A percentile compares a stretch with the other conserved stretches of the same genome.
These are phyloP conservation scores for Camellia japonica DNA, from an alignment of 148 eudicot genomes.

Conservation along the genomic window DNA sequence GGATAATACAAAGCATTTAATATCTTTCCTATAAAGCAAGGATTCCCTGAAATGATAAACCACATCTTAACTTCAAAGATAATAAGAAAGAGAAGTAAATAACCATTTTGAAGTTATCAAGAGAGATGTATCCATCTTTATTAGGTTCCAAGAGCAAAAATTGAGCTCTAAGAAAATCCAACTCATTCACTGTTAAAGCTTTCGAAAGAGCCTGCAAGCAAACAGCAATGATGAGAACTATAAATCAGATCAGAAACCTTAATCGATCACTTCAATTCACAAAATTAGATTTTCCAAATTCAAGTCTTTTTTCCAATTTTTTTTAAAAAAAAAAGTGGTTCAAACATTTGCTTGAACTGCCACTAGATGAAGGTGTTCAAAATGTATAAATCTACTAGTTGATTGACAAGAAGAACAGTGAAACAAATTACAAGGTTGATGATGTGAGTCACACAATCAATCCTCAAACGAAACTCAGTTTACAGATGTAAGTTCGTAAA, in stretches of 20 bases:
- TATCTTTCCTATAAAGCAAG: neutral
- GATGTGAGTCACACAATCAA: neutral
- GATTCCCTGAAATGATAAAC: neutral
- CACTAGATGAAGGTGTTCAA: neutral
- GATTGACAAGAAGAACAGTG: slow-evolving; percentile 1
- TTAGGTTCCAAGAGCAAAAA: slow-evolving; percentile 39
- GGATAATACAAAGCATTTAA: neutral
- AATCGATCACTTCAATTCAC: neutral
- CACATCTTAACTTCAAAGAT: slow-evolving; percentile 1
- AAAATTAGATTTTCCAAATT: neutral
- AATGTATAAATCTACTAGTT: too few species aligned
- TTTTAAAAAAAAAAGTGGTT: neutral
- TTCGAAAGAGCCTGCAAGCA: slow-evolving; percentile 57
- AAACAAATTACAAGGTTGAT: neutral
- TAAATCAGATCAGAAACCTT: neutral
- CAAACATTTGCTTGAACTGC: neutral
- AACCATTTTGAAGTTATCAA: slow-evolving; percentile 37
- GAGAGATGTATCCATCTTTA: slow-evolving; percentile 34
- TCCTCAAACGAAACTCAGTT: neutral
- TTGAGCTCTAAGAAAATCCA: slow-evolving; percentile 52
- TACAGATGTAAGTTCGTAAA: neutral
- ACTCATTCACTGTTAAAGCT: slow-evolving; percentile 64
- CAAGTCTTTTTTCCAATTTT: neutral
- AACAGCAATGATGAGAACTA: neutral
- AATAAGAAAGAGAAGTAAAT: slow-evolving; percentile 4